Evolutionary conservation across 2,329 filamentous ascomycete species (phyloP), one percentile per base, ranked within the genome.

Genomic region (Fusarium falciforme): DNA sequence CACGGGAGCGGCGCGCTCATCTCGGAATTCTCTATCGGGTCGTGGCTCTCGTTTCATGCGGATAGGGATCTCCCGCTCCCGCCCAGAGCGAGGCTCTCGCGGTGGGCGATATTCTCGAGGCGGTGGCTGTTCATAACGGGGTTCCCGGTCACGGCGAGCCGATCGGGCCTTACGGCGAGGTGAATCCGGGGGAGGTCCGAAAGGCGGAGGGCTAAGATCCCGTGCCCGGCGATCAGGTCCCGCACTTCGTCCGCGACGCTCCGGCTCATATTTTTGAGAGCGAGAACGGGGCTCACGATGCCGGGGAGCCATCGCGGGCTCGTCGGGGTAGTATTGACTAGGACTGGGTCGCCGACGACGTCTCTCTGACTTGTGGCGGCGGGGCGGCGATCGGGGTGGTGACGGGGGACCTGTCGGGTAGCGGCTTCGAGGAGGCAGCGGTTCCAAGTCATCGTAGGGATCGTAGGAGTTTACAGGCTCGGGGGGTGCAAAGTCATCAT

Each of bases 401-500:
- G 67, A 44, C 22, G 52, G 42, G 11, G 62, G 61, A 4, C 59
- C 62, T 7, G 66, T 27, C 10, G 71, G 64, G 35, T 61, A 70
- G 36, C 74, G 47, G 49, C 60, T 68, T 16, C 67, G 71, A 31
- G 75, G 64, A 20, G 59, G 64, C 22, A 27, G 31, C 6, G 70
- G 40, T n/a, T 73, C 62, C 27, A 61, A 62, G 27, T 69, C 71
- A n/a, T 74, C 66, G 49, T 76, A 73, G 16, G 68, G 68, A 8
- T 72, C 73, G 52, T 77, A 78, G 20, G 71, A 62, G 49, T 73
- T 70, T 59, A 67, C 64, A 29, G 71, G 66, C 10, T 78, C 77
- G 22, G 67, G 72, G 10, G 62, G 54, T 40, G 76, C 60, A 33
- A 76, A 76, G 40, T 79, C 76, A 20, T 80, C 78, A 52, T 79